phyloP scores from a whole-genome alignment of 441 rosid species.

The Geranium incanum region DNA sequence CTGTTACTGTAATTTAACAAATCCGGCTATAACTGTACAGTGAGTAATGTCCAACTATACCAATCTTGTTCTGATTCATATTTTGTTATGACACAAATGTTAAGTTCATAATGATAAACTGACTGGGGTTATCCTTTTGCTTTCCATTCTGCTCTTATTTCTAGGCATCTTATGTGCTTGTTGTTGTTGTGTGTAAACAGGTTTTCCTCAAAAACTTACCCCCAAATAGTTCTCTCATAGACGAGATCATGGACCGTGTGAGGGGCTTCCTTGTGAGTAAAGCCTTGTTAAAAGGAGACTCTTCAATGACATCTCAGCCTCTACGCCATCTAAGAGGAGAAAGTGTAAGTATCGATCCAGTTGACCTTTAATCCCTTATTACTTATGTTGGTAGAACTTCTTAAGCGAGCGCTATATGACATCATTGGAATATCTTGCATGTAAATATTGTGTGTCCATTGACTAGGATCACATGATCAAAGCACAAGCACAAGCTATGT shows the following conservation, averaged over 20 bases:
- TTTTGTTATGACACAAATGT: constrained; percentile 5
- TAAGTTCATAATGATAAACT: neutral
- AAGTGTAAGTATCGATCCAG: constrained; percentile 37
- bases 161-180: neutral
- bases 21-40: neutral
- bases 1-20: neutral
- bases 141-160: neutral
- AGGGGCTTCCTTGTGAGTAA: constrained; percentile 79
- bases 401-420: neutral
- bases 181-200: constrained; percentile 27
- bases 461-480: neutral
- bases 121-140: constrained; percentile 7
- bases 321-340: constrained; percentile 68
- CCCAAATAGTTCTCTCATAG: constrained; percentile 74
- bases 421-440: neutral
- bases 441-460: neutral
- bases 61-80: neutral
- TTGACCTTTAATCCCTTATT: neutral
- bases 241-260: constrained; percentile 86
- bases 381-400: neutral
- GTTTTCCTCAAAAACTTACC: constrained; percentile 84
- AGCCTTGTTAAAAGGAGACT: constrained; percentile 83
- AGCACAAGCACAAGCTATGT: neutral
- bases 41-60: neutral
- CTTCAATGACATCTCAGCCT: constrained; percentile 55